Evolutionary conservation across 2,329 filamentous ascomycete species (phyloP).

Genomic region (Pseudogymnoascus sp.): DNA sequence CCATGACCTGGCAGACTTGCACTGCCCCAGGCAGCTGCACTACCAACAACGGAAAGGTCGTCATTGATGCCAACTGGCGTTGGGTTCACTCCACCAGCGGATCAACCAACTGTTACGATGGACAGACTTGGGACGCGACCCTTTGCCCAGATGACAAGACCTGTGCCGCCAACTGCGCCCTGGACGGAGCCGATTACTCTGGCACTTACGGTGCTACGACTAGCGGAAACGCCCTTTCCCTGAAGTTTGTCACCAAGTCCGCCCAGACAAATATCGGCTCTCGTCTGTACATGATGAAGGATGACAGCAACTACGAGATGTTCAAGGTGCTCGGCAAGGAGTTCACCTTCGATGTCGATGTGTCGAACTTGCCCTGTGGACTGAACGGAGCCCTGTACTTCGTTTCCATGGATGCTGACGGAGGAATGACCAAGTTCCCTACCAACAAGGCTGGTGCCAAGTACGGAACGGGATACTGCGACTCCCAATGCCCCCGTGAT

Average conservation of each 20-base stretch:
- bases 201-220: constrained; percentile 50
- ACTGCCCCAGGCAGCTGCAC: constrained; percentile 40
- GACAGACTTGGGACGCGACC: constrained; percentile 39
- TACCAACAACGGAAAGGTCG: constrained; percentile 42
- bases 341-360: constrained; percentile 67
- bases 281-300: constrained; percentile 59
- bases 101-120: constrained; percentile 36
- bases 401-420: constrained; percentile 55
- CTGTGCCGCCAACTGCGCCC: constrained; percentile 45
- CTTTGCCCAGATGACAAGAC: constrained; percentile 39
- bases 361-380: constrained; percentile 61
- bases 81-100: constrained; percentile 46
- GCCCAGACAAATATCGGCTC: constrained; percentile 45
- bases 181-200: constrained; percentile 49
- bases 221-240: constrained; percentile 44
- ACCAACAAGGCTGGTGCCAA: constrained; percentile 52
- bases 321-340: constrained; percentile 62
- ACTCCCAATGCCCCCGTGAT: constrained; percentile 50
- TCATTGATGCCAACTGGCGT: constrained; percentile 53
- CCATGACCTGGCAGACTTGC: constrained; percentile 48
- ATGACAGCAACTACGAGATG: constrained; percentile 56
- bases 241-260: constrained; percentile 53
- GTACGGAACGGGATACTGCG: constrained; percentile 60
- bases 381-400: constrained; percentile 68
- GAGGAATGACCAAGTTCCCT: constrained; percentile 46